phyloP scores from a whole-genome alignment of 768 basidiomycete genomes.

The Lactarius hengduanensis region DNA sequence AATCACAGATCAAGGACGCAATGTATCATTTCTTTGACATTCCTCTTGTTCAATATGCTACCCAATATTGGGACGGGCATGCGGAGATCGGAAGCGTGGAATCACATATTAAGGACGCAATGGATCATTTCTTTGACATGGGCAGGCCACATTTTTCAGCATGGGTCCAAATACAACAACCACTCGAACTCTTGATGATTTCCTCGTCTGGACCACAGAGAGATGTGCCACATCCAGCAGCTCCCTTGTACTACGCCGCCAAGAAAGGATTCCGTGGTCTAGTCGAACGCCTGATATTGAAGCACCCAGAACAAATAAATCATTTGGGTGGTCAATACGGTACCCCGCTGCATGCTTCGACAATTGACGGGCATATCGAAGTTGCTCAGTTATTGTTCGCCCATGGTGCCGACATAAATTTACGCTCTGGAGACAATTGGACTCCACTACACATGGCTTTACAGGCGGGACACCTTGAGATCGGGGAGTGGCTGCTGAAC shows the following conservation, averaged over 20 bases:
- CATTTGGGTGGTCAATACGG: background rate
- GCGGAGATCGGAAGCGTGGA: background rate
- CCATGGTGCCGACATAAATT: background rate
- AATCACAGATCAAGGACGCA: too few species aligned
- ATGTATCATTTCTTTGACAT: too few species aligned
- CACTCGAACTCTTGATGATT: accelerated
- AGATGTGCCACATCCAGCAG: too few species aligned
- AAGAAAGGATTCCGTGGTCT: background rate
- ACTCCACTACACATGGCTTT: background rate
- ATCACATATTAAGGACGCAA: background rate
- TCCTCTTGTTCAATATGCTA: background rate
- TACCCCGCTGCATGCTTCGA: background rate
- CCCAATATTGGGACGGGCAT: background rate
- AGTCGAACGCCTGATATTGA: background rate
- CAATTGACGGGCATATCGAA: background rate
- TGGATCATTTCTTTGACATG: background rate
- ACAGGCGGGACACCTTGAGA: background rate
- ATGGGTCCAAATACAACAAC: background rate
- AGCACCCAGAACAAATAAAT: background rate
- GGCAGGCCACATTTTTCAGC: background rate
- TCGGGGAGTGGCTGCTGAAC: background rate
- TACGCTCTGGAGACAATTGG: too few species aligned
- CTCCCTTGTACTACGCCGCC: background rate
- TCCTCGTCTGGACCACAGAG: background rate
- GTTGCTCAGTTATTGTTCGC: background rate